A percentile compares a stretch with the other conserved stretches of the same genome.
phyloP scores from a whole-genome alignment of 768 basidiomycete species.

The Suillus brevipes region DNA sequence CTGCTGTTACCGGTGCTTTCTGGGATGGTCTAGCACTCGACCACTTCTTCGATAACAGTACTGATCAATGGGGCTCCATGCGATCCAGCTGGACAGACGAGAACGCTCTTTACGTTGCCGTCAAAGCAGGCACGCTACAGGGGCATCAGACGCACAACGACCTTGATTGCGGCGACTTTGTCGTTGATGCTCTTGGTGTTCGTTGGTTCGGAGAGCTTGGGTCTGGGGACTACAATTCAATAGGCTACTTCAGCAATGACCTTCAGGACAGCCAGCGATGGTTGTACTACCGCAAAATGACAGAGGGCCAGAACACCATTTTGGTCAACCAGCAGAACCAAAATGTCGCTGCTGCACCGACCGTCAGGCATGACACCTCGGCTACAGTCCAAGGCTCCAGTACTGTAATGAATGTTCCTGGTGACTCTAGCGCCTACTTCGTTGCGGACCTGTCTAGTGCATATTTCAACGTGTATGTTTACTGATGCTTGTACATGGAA shows the following conservation, averaged over 20 bases:
- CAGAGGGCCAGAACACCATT: conserved; percentile 96
- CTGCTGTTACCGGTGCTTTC: conserved; percentile 80
- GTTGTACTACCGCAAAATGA: conserved; percentile 94
- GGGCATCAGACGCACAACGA: conserved; percentile 95
- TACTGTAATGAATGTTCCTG: conserved; percentile 66
- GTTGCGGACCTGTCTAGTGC: conserved; percentile 75
- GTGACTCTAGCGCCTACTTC: conserved; percentile 78
- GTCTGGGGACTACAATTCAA: conserved; percentile 77
- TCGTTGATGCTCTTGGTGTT: conserved; percentile 88
- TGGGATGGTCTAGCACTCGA: conserved; percentile 88
- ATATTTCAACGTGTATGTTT: conserved; percentile 69
- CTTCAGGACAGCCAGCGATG: conserved; percentile 71
- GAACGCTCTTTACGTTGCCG: conserved; percentile 79
- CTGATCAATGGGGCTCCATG: conserved; percentile 90
- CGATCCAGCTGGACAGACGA: conserved; percentile 90
- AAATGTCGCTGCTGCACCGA: conserved; percentile 67
- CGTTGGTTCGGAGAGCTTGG: conserved; percentile 97
- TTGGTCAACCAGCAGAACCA: conserved; percentile 78
- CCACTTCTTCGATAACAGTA: conserved; percentile 67
- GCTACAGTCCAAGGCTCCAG: conserved; percentile 82
- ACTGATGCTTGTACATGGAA: conserved; percentile 3
- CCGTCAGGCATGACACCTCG: conserved; percentile 48
- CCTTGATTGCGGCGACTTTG: conserved; percentile 93
- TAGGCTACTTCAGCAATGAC: conserved; percentile 77
- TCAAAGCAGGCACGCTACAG: conserved; percentile 81